phyloP scores from a whole-genome alignment of 2,329 filamentous ascomycete species.

The Xylariomycetidae sp. region DNA sequence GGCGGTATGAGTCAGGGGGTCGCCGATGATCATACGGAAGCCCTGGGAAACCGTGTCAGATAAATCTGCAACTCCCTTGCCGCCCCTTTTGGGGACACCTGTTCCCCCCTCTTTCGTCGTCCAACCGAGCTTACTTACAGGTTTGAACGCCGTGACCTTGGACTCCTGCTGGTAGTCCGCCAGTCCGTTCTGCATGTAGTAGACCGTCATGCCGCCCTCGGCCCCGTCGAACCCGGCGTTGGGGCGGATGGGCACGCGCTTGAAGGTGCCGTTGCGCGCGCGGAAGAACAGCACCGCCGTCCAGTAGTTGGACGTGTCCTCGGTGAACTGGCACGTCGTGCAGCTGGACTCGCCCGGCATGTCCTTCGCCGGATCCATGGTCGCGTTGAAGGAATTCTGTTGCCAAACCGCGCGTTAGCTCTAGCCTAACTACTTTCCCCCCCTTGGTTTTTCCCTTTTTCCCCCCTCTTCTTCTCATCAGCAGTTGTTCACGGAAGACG shows the following conservation, averaged over 20 bases:
- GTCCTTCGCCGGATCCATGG: conserved; percentile 23
- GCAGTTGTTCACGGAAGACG: conserved; percentile 5
- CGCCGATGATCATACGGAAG: conserved; percentile 41
- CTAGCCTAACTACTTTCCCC: too few species aligned
- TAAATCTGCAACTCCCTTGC: background rate
- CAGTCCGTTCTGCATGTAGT: conserved; percentile 33
- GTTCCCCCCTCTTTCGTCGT: background rate
- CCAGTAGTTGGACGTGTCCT: conserved; percentile 25
- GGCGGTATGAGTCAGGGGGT: conserved; percentile 29
- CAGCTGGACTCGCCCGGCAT: conserved; percentile 22
- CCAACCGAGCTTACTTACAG: conserved; percentile 15
- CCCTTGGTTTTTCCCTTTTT: too few species aligned
- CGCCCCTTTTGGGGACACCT: too few species aligned
- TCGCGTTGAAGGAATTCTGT: conserved; percentile 23
- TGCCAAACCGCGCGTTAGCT: too few species aligned
- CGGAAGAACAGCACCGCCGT: conserved; percentile 24
- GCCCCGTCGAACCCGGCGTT: conserved; percentile 25
- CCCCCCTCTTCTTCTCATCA: background rate
- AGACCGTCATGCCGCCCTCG: conserved; percentile 38
- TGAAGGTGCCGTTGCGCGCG: conserved; percentile 23
- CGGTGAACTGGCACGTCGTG: conserved; percentile 23
- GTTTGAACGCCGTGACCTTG: conserved; percentile 39
- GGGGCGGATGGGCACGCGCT: conserved; percentile 23
- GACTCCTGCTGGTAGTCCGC: conserved; percentile 28
- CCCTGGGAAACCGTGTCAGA: conserved; percentile 20